Evolutionary conservation across 2,329 filamentous ascomycete genomes (phyloP).

Genomic region (Huntiella bhutanensis): DNA sequence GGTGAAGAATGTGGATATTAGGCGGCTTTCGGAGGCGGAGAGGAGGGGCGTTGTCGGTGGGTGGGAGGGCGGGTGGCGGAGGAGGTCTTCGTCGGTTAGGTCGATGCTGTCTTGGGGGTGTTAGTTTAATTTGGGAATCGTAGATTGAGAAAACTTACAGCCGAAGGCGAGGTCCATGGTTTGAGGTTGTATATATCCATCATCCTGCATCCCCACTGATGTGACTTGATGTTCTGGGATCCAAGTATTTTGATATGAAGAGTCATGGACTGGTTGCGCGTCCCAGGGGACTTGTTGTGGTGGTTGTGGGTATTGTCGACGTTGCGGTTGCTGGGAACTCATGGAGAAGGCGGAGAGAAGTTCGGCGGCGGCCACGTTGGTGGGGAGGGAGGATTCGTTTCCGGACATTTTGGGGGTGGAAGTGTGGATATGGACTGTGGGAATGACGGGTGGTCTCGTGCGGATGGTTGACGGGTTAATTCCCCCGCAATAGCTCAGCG

Average conservation of each 20-base stretch:
- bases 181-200: constrained; percentile 19
- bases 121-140: not conserved
- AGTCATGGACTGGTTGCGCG: not conserved
- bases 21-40: too few species aligned
- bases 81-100: constrained; percentile 12
- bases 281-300: not conserved
- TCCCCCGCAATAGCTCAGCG: not conserved
- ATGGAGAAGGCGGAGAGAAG: constrained; percentile 11
- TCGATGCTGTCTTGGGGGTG: constrained; percentile 16
- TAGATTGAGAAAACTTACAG: constrained; percentile 31
- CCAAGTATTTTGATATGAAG: too few species aligned
- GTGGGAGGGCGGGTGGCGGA: constrained; percentile 28
- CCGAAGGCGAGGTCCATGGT: constrained; percentile 40
- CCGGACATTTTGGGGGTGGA: constrained; percentile 2
- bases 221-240: not conserved
- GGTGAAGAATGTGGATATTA: too few species aligned
- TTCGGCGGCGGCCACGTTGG: constrained; percentile 9
- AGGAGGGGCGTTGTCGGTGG: constrained; percentile 43
- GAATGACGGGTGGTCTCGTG: too few species aligned
- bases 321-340: constrained; percentile 2
- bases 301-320: not conserved
- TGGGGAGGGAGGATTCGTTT: constrained; percentile 4
- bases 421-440: too few species aligned
- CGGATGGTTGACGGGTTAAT: not conserved
- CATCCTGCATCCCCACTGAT: not conserved